Evolutionary conservation across 495 filamentous ascomycete species (phyloP).

Genomic region (Aspergillus carlsbadensis): DNA sequence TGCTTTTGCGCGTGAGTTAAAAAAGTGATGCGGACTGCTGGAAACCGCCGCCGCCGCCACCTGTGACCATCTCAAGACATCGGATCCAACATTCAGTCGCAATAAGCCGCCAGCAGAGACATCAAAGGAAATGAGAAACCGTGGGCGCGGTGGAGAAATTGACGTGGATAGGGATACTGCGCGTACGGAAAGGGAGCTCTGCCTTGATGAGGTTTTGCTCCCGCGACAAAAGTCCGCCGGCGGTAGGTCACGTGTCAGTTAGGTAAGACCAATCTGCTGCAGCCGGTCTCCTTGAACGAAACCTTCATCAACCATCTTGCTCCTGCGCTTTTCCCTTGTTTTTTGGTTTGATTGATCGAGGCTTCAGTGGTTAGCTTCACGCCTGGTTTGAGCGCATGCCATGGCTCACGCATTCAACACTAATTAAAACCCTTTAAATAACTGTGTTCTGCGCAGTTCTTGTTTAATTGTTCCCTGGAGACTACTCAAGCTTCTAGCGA

Average conservation of each 20-base stretch:
- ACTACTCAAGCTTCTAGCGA: not conserved
- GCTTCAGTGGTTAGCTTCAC: not conserved
- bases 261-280: constrained; percentile 7
- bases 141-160: constrained; percentile 15
- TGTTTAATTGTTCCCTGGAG: not conserved
- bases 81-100: constrained; percentile 21
- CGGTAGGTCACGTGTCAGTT: constrained; percentile 14
- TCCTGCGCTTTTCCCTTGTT: not conserved
- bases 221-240: constrained; percentile 11
- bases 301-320: too few relatives aligned
- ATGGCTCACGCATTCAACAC: constrained; percentile 13
- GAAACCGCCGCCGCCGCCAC: constrained; percentile 40
- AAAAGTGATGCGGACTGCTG: constrained; percentile 45
- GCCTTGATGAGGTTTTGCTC: constrained; percentile 23
- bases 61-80: constrained; percentile 46
- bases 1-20: constrained; percentile 37
- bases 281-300: not conserved
- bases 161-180: constrained; percentile 15
- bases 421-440: constrained; percentile 5
- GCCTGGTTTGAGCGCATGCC: constrained; percentile 5
- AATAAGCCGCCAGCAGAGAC: not conserved
- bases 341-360: too few relatives aligned
- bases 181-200: constrained; percentile 27
- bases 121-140: not conserved
- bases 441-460: not conserved